phyloP scores from a whole-genome alignment of 108 stramenopile genomes.

The Cyclotella distinguenda region DNA sequence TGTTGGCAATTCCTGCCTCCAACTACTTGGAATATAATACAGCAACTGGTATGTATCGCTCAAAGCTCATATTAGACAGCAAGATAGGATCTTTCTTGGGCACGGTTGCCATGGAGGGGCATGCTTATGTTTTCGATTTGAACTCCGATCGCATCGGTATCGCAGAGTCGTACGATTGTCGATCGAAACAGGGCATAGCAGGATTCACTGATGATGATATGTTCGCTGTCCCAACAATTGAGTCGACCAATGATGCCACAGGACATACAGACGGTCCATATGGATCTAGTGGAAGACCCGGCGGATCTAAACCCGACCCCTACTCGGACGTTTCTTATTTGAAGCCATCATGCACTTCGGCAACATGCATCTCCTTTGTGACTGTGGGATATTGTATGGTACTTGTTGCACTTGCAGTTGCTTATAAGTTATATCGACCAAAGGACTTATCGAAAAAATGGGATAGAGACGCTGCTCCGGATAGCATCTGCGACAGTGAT shows the following conservation, averaged over 20 bases:
- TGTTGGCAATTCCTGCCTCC: conserved; percentile 75
- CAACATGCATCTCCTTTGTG: conserved; percentile 56
- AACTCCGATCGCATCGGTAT: conserved; percentile 69
- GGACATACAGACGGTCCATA: neutral
- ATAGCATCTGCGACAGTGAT: conserved; percentile 8
- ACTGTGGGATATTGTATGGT: conserved; percentile 52
- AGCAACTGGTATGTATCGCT: conserved; percentile 54
- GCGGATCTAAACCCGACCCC: neutral
- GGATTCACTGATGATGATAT: conserved; percentile 35
- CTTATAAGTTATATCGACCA: conserved; percentile 34
- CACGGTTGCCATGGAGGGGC: conserved; percentile 78
- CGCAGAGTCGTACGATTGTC: conserved; percentile 53
- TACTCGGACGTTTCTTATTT: conserved; percentile 2
- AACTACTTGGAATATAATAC: conserved; percentile 80
- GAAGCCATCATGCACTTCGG: conserved; percentile 48
- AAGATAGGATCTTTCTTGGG: conserved; percentile 69
- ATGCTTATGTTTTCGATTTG: conserved; percentile 75
- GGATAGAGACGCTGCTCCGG: conserved; percentile 10
- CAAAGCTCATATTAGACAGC: conserved; percentile 40
- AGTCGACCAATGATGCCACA: neutral
- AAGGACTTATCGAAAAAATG: conserved; percentile 38
- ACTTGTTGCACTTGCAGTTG: conserved; percentile 40
- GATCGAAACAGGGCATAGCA: conserved; percentile 15
- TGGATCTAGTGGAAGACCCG: neutral
- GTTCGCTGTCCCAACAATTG: conserved; percentile 18